Base-by-base conservation (phyloP, 768 basidiomycete species). In the Pisolithus tinctorius region DNA sequence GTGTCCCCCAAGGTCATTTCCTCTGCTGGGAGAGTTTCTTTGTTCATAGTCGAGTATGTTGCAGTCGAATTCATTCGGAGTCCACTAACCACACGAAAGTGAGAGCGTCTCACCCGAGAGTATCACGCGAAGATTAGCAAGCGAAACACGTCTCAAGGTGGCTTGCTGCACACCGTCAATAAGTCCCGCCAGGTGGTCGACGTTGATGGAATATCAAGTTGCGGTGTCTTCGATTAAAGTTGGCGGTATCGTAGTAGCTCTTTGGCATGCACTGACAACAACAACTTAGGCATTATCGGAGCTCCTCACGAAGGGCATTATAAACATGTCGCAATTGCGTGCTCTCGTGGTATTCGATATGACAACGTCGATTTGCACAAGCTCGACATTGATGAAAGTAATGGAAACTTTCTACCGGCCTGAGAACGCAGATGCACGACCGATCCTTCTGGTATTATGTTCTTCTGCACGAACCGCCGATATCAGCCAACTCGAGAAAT, bases 331-430 rank as follows among this genome's bases (percentile, higher is more conserved):
- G 7, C 75, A 80, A 55, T 50, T 77, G 26, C 69, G 73, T 54
- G 57, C 73, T 23, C 53, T 83, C 45, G 63, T 81, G 16, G 66
- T 82, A 45, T 58, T 61, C 44, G 69, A 78, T 49, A 73, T 72
- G n/a, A 64, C 74, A 45, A 60, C 56, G 25, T 57, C 71, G 48
- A 60, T 66, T 54, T 67, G 71, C 48, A 63, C 69, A 30, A 66
- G 71, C 45, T 69, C 69, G 8, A 69, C 73, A 9, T 65, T 78
- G 43, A 61, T 71, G 26, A 72, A 71, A 53, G 55, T 79, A 42
- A 74, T 79, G 71, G 64, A 66, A 36, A 70, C 76, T 50, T 75
- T 74, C 55, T 78, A 75, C 61, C 67, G 63, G 46, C 53, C 64
- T 31, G 64, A 71, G 8, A 66, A 69, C 51, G 53, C 61, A 25